Evolutionary conservation across 73 alveolate genomes (phyloP), one percentile per base, ranked within the genome.

Genomic region (Breviolum minutum): DNA sequence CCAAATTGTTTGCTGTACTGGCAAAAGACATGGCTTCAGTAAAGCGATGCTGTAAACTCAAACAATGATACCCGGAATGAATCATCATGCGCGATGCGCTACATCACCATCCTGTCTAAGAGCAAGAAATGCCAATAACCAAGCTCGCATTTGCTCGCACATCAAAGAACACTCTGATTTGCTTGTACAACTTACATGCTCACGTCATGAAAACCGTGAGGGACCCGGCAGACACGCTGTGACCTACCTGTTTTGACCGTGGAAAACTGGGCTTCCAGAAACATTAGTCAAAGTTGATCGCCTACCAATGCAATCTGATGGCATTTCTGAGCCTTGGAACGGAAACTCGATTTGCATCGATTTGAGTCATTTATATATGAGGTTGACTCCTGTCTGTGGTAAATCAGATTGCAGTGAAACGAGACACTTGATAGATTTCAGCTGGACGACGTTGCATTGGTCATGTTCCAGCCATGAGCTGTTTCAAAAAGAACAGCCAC

Each of bases 381-480:
- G 1, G 16, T 77, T 77, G 81, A 71, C 40, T 40, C 12, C 27
- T 77, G 86, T 8, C 22, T 16, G 68, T 32, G 7, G 7, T 71
- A 83, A 19, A 62, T 61, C 92, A 83, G 92, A 83, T 83, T 83
- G 92, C 92, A 83, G 92, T 83, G 92, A 83, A 83, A 83, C 92
- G 27, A 83, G 40, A 20, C 66, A 48, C 90, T 61, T 83, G 76
- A 83, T 83, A 83, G 92, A 61, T 61, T 40, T 80, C 71, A n/a
- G 92, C 92, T 83, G 92, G 11, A 61, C 61, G 92, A 83, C 92
- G n/a, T 83, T 61, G 92, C 92, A 83, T 83, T 83, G 92, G 92
- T 83, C 92, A 83, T 83, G 54, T 61, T 83, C 92, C 92, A 60
- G 73, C 71, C 92, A 62, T 80, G 19, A 48, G 91, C 66, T 60